phyloP scores from a whole-genome alignment of 306 rosid genomes.

The Pterocarpus santalinus region DNA sequence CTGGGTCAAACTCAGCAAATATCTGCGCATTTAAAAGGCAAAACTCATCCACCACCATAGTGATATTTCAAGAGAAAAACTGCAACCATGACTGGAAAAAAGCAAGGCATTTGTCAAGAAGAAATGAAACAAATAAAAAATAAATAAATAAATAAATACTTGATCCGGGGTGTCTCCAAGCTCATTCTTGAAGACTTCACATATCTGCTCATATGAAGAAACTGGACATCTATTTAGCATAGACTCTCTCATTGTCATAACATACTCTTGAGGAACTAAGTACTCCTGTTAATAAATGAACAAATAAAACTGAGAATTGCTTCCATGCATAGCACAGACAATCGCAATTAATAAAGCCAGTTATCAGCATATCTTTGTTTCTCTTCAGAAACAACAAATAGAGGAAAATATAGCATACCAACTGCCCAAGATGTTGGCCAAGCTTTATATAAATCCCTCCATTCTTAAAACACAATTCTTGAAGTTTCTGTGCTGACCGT shows the following conservation, averaged over 20 bases:
- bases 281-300: constrained; percentile 71
- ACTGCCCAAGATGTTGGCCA: constrained; percentile 93
- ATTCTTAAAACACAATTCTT: constrained; percentile 85
- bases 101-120: constrained; percentile 3
- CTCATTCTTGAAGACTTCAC: constrained; percentile 83
- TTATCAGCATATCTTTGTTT: constrained; percentile 16
- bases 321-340: neutral
- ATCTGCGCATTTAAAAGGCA: constrained; percentile 65
- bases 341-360: neutral
- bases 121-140: constrained; percentile 8
- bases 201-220: constrained; percentile 89
- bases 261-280: constrained; percentile 88
- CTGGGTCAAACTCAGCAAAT: constrained; percentile 81
- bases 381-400: constrained; percentile 21
- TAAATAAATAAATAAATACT: constrained; percentile 51
- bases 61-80: constrained; percentile 16
- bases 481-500: constrained; percentile 87
- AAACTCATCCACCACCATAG: constrained; percentile 42
- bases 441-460: constrained; percentile 98
- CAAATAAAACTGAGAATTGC: constrained; percentile 15
- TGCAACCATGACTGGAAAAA: constrained; percentile 29
- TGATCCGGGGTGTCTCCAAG: constrained; percentile 86
- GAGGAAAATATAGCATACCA: constrained; percentile 65
- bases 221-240: constrained; percentile 96
- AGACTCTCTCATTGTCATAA: constrained; percentile 83